Evolutionary conservation across 768 basidiomycete genomes (phyloP).

Genomic region (Lentinula sp.): DNA sequence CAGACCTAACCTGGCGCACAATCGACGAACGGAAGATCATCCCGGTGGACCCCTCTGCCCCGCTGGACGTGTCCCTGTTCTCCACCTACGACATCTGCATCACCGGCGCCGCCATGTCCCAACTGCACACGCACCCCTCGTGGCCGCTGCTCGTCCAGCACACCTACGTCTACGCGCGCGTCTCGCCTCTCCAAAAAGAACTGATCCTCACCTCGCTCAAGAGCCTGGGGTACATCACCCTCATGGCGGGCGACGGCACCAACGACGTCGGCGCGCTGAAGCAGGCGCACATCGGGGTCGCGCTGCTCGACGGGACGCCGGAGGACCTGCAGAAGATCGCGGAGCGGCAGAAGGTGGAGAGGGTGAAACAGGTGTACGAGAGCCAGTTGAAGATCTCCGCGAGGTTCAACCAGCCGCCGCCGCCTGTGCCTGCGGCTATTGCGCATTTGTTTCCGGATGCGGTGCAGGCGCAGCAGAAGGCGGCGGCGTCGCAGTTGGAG

Average conservation of each 20-base stretch:
- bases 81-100: constrained; percentile 93
- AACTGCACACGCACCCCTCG: constrained; percentile 53
- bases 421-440: constrained; percentile 85
- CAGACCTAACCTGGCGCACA: constrained; percentile 88
- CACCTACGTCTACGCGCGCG: constrained; percentile 98
- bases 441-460: constrained; percentile 86
- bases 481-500: constrained; percentile 52
- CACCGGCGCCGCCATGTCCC: constrained; percentile 90
- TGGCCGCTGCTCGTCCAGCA: constrained; percentile 86
- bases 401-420: constrained; percentile 89
- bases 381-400: constrained; percentile 87
- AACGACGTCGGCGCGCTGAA: constrained; percentile 99
- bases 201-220: constrained; percentile 89
- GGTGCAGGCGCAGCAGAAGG: constrained; percentile 83
- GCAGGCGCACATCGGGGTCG: constrained; percentile 96
- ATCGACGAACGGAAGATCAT: constrained; percentile 91
- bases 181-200: constrained; percentile 95
- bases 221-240: constrained; percentile 81
- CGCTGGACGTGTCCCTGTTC: constrained; percentile 74
- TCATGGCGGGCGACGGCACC: constrained; percentile 99
- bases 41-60: constrained; percentile 73
- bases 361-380: constrained; percentile 96
- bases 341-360: constrained; percentile 82
- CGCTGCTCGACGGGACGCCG: constrained; percentile 82
- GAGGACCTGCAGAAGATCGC: constrained; percentile 94